Evolutionary conservation across 805 yeast genomes (phyloP).

Genomic region (Yamadazyma scolyti): DNA sequence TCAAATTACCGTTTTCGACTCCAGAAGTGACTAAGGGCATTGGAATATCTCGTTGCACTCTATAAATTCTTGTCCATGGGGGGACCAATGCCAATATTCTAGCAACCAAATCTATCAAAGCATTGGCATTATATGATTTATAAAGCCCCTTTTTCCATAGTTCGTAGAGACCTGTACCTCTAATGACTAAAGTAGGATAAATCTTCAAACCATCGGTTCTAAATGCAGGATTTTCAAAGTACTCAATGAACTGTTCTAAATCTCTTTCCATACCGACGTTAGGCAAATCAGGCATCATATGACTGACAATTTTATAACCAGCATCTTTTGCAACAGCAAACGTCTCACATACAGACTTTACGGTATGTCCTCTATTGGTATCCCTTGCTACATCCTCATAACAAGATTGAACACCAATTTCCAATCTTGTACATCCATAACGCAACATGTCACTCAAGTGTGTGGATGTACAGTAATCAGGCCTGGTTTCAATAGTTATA

Average conservation of each 20-base stretch:
- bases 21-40: slow-evolving; percentile 98
- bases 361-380: slow-evolving; percentile 97
- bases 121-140: slow-evolving; percentile 92
- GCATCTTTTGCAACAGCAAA: slow-evolving; percentile 97
- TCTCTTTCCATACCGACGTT: slow-evolving; percentile 99
- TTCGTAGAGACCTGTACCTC: slow-evolving; percentile 97
- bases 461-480: slow-evolving; percentile 95
- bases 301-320: slow-evolving; percentile 95
- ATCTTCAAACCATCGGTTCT: slow-evolving; percentile 95
- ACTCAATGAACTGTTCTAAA: slow-evolving; percentile 90
- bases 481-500: slow-evolving; percentile 96
- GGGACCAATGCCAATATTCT: slow-evolving; percentile 94
- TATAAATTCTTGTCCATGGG: slow-evolving; percentile 98
- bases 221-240: slow-evolving; percentile 94
- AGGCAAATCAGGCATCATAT: slow-evolving; percentile 99
- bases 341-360: slow-evolving; percentile 91
- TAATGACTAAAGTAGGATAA: slow-evolving; percentile 92
- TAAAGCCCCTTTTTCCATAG: slow-evolving; percentile 96
- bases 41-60: slow-evolving; percentile 98
- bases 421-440: slow-evolving; percentile 95
- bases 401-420: slow-evolving; percentile 95
- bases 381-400: slow-evolving; percentile 98
- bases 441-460: slow-evolving; percentile 93
- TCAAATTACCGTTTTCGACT: slow-evolving; percentile 93
- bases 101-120: slow-evolving; percentile 90